These are phyloP conservation scores for Talaromyces verruculosus DNA, from an alignment of 2,329 filamentous ascomycete species.

Conservation along the genomic window DNA sequence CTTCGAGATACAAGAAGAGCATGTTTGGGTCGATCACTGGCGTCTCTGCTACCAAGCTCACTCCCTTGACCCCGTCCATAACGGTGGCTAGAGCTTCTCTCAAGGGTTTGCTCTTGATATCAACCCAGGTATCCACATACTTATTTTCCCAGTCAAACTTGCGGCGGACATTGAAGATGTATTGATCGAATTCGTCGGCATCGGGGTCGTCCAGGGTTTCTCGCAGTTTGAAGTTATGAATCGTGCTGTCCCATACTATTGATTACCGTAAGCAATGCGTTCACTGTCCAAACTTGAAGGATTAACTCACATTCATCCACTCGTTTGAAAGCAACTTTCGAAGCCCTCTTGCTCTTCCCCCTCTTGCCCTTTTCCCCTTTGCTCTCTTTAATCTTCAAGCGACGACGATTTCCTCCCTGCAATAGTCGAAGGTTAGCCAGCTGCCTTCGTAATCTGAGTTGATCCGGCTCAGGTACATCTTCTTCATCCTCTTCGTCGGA, in stretches of 20 bases:
- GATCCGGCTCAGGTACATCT: conserved; percentile 33
- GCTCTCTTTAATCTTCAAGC: conserved; percentile 22
- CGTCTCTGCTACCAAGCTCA: conserved; percentile 77
- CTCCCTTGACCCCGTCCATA: conserved; percentile 73
- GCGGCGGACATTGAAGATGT: conserved; percentile 78
- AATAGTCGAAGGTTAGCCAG: conserved; percentile 27
- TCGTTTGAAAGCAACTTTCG: conserved; percentile 66
- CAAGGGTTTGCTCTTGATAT: conserved; percentile 80
- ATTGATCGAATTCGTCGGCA: conserved; percentile 69
- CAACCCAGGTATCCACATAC: conserved; percentile 70
- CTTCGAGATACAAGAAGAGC: conserved; percentile 74
- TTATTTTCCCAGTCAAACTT: conserved; percentile 84
- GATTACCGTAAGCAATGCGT: conserved; percentile 6
- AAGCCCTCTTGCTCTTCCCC: conserved; percentile 48
- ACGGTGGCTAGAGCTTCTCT: conserved; percentile 69
- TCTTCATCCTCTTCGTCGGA: conserved; percentile 36
- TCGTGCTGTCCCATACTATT: conserved; percentile 54
- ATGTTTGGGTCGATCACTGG: conserved; percentile 72
- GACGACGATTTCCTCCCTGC: conserved; percentile 26
- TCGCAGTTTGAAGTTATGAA: conserved; percentile 67
- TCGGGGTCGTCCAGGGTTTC: conserved; percentile 65
- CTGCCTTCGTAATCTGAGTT: conserved; percentile 27
- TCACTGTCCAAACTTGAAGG: background rate
- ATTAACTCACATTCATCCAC: conserved; percentile 58
- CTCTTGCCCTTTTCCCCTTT: conserved; percentile 31